These are phyloP conservation scores for Patellaria atrata DNA, from an alignment of 495 filamentous ascomycete species.

Conservation along the genomic window DNA sequence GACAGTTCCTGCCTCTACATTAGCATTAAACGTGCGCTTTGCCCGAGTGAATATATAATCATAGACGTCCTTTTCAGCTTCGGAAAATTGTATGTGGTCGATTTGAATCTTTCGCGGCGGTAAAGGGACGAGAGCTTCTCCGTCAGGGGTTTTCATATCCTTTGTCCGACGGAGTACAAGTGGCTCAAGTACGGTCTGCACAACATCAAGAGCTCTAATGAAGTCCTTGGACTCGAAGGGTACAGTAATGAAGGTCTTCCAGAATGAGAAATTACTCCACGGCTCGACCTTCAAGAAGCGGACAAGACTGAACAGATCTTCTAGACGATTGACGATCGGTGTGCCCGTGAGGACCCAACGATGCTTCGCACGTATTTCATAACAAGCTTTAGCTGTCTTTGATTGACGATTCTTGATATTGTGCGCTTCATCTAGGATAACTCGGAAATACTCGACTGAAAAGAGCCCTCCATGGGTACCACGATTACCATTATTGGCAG, in stretches of 20 bases:
- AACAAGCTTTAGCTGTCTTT: conserved; percentile 88
- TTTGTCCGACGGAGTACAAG: conserved; percentile 91
- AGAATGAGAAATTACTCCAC: conserved; percentile 97
- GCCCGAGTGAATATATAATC: conserved; percentile 73
- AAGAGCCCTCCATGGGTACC: conserved; percentile 60
- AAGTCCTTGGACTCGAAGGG: conserved; percentile 94
- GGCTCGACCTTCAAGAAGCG: conserved; percentile 86
- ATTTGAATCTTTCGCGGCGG: conserved; percentile 71
- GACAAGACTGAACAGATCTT: conserved; percentile 93
- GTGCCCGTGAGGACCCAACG: conserved; percentile 93
- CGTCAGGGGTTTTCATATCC: conserved; percentile 92
- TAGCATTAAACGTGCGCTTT: conserved; percentile 68
- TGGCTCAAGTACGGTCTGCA: conserved; percentile 91
- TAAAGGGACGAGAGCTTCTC: conserved; percentile 69
- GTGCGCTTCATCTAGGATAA: conserved; percentile 94
- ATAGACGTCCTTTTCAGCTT: conserved; percentile 79
- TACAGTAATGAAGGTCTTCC: conserved; percentile 96
- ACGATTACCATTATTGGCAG: conserved; percentile 38
- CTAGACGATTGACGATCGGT: conserved; percentile 89
- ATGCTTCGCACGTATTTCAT: conserved; percentile 69
- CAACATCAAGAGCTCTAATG: conserved; percentile 83
- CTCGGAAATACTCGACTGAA: conserved; percentile 78
- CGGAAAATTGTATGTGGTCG: conserved; percentile 70
- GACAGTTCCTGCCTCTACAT: conserved; percentile 79
- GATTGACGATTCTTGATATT: conserved; percentile 73